Conservation (phyloP, 371 early-diverging fungal genomes). For the Dichotomocladium elegans region DNA sequence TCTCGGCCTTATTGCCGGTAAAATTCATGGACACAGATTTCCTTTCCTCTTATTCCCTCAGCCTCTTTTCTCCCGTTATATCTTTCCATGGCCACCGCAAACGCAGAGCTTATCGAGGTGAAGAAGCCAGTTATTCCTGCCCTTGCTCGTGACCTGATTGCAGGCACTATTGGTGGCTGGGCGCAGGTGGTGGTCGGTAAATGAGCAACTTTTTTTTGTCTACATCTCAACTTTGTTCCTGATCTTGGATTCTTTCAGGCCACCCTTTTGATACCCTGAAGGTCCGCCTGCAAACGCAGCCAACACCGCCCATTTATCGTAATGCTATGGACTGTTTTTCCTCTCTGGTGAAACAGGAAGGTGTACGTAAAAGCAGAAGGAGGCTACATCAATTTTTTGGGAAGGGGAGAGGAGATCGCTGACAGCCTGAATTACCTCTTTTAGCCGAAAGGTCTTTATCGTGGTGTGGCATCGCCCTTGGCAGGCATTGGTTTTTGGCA, state of each 20-base stretch:
- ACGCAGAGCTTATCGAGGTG: neutral
- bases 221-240: neutral
- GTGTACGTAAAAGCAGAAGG: conserved; percentile 42
- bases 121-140: conserved; percentile 38
- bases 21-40: neutral
- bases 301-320: conserved; percentile 62
- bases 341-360: conserved; percentile 68
- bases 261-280: conserved; percentile 81
- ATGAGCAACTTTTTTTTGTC: neutral
- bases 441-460: conserved; percentile 73
- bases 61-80: neutral
- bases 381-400: too few species aligned
- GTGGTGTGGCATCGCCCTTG: conserved; percentile 81
- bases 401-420: too few species aligned
- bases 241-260: conserved; percentile 29
- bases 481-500: conserved; percentile 86
- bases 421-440: too few species aligned
- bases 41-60: conserved; percentile 1
- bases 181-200: conserved; percentile 80
- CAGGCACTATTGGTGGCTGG: conserved; percentile 87
- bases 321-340: conserved; percentile 73
- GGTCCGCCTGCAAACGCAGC: conserved; percentile 81
- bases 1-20: neutral
- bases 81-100: neutral
- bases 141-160: conserved; percentile 61